phyloP scores from a whole-genome alignment of 73 alveolate genomes.

The Tetrahymena thermophila region DNA sequence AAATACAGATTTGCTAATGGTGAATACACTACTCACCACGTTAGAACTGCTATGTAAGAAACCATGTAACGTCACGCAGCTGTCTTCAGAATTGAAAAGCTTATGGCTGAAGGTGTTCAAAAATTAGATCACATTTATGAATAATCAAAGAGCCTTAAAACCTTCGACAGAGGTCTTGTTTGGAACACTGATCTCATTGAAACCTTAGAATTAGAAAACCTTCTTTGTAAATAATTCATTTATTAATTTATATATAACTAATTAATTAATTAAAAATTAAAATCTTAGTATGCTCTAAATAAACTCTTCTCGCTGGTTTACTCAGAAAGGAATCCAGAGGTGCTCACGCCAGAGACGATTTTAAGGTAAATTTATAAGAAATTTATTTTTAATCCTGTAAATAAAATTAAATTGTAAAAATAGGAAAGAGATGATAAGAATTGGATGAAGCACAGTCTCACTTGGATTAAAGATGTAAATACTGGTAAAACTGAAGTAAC shows the following conservation, averaged over 20 bases:
- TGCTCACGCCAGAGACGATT: slow-evolving; percentile 84
- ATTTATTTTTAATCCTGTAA: background rate
- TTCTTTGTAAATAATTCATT: slow-evolving; percentile 18
- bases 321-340: slow-evolving; percentile 79
- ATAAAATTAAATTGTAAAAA: background rate
- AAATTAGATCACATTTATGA: slow-evolving; percentile 54
- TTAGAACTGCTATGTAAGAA: slow-evolving; percentile 80
- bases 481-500: slow-evolving; percentile 44
- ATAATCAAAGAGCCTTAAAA: slow-evolving; percentile 51
- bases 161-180: slow-evolving; percentile 71
- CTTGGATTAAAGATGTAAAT: slow-evolving; percentile 37
- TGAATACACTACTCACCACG: slow-evolving; percentile 67
- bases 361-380: background rate
- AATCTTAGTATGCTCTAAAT: slow-evolving; percentile 43
- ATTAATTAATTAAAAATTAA: background rate
- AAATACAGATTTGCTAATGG: slow-evolving; percentile 78
- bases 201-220: slow-evolving; percentile 68
- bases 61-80: slow-evolving; percentile 87
- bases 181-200: slow-evolving; percentile 72
- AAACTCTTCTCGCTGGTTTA: slow-evolving; percentile 62
- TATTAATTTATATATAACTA: background rate
- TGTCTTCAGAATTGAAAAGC: slow-evolving; percentile 70
- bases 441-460: slow-evolving; percentile 81
- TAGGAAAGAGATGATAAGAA: slow-evolving; percentile 76
- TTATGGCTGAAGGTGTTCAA: slow-evolving; percentile 61